A percentile compares a stretch with the other conserved stretches of the same genome.
Conservation (phyloP, 768 basidiomycete species). For the Austroboletus festivus region DNA sequence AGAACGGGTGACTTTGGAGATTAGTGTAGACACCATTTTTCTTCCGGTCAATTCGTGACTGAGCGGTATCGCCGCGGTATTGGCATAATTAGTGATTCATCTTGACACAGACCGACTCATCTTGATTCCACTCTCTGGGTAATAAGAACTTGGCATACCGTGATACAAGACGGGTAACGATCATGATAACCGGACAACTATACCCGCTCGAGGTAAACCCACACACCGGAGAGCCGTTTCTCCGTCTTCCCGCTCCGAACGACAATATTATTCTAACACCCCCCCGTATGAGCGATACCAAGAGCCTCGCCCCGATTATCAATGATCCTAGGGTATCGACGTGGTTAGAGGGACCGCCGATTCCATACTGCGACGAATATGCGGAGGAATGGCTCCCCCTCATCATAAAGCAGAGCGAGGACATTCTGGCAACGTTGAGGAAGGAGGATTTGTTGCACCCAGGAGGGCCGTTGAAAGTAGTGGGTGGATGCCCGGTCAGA, state of each 20-base stretch:
- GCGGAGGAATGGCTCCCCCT: constrained; percentile 37
- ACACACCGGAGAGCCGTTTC: constrained; percentile 49
- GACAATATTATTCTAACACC: constrained; percentile 59
- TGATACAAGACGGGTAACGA: not conserved
- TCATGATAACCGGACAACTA: constrained; percentile 24
- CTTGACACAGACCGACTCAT: not conserved
- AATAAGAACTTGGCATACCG: not conserved
- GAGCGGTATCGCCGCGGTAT: too few relatives aligned
- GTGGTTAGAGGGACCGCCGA: constrained; percentile 47
- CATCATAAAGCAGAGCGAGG: constrained; percentile 18
- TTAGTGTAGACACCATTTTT: too few relatives aligned
- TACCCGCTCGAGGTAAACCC: constrained; percentile 42
- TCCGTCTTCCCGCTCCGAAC: constrained; percentile 49
- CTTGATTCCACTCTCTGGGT: not conserved
- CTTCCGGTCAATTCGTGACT: too few relatives aligned
- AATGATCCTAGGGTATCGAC: constrained; percentile 49
- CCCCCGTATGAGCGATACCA: constrained; percentile 45
- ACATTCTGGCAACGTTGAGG: constrained; percentile 18
- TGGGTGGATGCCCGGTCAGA: constrained; percentile 48
- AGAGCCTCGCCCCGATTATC: constrained; percentile 36
- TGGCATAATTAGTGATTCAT: too few relatives aligned
- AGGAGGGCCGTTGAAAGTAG: constrained; percentile 28
- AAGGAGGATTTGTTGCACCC: constrained; percentile 16
- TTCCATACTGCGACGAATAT: constrained; percentile 48
- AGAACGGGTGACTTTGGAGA: too few relatives aligned